phyloP scores from a whole-genome alignment of 2,329 filamentous ascomycete genomes.

The Geoglossum cookeanum region DNA sequence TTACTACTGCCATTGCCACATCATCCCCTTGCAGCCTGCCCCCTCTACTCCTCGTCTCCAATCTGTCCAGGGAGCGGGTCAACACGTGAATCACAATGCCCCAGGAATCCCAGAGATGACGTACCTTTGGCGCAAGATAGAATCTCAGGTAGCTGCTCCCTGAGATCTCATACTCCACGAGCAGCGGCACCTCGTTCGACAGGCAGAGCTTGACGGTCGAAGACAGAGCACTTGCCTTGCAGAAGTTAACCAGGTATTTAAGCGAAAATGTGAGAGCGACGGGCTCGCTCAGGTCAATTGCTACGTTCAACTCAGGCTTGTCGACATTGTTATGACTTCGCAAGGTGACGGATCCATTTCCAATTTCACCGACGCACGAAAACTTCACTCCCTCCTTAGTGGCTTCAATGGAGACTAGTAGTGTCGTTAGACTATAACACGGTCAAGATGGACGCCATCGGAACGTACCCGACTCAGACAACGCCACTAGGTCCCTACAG shows the following conservation, averaged over 20 bases:
- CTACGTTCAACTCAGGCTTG: constrained; percentile 68
- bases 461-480: constrained; percentile 81
- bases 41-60: constrained; percentile 40
- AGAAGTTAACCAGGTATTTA: constrained; percentile 99
- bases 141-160: constrained; percentile 84
- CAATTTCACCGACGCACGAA: constrained; percentile 81
- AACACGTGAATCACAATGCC: constrained; percentile 14
- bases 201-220: constrained; percentile 74
- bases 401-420: constrained; percentile 76
- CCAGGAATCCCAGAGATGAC: constrained; percentile 13
- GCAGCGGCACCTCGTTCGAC: constrained; percentile 85
- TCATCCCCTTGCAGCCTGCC: not conserved
- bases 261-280: constrained; percentile 93
- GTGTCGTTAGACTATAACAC: not conserved
- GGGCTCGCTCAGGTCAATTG: constrained; percentile 80
- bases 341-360: constrained; percentile 81
- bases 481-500: constrained; percentile 72
- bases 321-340: constrained; percentile 78
- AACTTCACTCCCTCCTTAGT: constrained; percentile 97
- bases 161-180: constrained; percentile 75
- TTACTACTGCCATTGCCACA: not conserved
- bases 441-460: not conserved
- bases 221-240: constrained; percentile 83
- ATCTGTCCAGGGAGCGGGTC: constrained; percentile 34
- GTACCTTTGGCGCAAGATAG: constrained; percentile 94